Base-by-base conservation (phyloP, 148 eudicot species). In the Persicaria maculosa region DNA sequence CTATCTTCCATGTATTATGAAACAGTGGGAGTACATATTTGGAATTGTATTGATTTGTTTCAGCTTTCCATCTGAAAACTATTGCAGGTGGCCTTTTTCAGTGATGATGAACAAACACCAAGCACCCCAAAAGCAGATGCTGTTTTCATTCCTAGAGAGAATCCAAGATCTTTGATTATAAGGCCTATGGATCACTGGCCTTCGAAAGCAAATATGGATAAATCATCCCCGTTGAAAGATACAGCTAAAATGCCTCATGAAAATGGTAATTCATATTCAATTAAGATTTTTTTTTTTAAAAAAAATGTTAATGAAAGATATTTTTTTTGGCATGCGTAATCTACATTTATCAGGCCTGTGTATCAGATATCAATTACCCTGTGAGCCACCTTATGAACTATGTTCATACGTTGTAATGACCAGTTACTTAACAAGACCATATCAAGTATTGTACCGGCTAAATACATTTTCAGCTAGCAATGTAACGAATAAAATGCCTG, bases 71-170 rank as follows among this genome's bases (percentile, higher is more conserved):
- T 65, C 46, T 43, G 36, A 10, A 65, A 65, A 40, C 12, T 40
- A 65, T 57, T 81, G 70, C 85, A 95, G 97, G 91, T 92, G 59
- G 83, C 97, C 53, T 90, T 95, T 80, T 95, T 90, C 73, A 85
- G 81, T 74, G 96, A 89, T 78, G 98, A 89, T 77, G 97, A 90
- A 77, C 93, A 92, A 80, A 84, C 88, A 62, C 85, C 94, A 25
- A 86, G 87, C 78, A 92, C 92, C 0, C 96, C 99, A 4, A 92
- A 90, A 85, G 96, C 96, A 73, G 97, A 90, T 76, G 93, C 99
- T 73, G 87, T 88, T 77, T 90, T 92, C 74, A 80, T 92, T 84
- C 97, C 97, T 71, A 85, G 99, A 86, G 96, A 95, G 79, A 92
- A 95, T 80, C 99, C 99, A 44, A 85, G 99, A 90, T 89, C 97